Evolutionary conservation across 1,284 basidiomycete genomes (phyloP).

Genomic region (Cutaneotrichosporon sp.): DNA sequence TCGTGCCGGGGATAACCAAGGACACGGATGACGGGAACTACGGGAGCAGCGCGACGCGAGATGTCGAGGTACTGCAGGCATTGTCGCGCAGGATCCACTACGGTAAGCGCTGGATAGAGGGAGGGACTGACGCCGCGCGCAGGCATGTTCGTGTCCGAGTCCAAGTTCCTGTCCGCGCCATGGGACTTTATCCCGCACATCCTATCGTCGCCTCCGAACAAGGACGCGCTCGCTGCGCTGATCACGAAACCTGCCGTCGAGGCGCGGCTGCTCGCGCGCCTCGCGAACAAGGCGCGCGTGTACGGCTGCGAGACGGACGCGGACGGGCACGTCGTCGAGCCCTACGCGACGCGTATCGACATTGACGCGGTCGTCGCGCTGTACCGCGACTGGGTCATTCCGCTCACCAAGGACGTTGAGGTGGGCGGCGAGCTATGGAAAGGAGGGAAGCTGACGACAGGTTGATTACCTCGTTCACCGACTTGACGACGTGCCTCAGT

Average conservation of each 20-base stretch:
- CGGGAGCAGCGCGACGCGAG: constrained; percentile 87
- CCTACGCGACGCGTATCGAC: constrained; percentile 65
- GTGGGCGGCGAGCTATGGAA: constrained; percentile 52
- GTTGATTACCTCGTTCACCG: constrained; percentile 85
- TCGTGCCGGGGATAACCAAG: constrained; percentile 66
- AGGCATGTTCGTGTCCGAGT: constrained; percentile 99
- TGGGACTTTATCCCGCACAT: constrained; percentile 89
- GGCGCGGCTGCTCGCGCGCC: constrained; percentile 71
- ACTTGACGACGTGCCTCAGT: constrained; percentile 70
- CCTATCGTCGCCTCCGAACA: constrained; percentile 59
- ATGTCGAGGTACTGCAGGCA: constrained; percentile 89
- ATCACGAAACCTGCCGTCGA: constrained; percentile 98
- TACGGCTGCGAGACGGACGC: constrained; percentile 86
- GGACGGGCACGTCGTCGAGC: constrained; percentile 57
- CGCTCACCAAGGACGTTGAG: constrained; percentile 96
- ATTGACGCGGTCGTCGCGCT: constrained; percentile 89
- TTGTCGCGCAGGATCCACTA: constrained; percentile 96
- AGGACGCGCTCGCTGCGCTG: constrained; percentile 66
- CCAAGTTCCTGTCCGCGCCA: constrained; percentile 85
- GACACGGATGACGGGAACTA: constrained; percentile 51
- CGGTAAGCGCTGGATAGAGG: constrained; percentile 54
- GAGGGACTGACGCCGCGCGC: constrained; percentile 5
- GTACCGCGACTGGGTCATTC: constrained; percentile 93
- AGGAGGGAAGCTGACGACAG: constrained; percentile 49
- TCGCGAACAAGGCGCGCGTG: constrained; percentile 84